Conservation (phyloP, 2,329 filamentous ascomycete genomes). For the Xylaria sp. region DNA sequence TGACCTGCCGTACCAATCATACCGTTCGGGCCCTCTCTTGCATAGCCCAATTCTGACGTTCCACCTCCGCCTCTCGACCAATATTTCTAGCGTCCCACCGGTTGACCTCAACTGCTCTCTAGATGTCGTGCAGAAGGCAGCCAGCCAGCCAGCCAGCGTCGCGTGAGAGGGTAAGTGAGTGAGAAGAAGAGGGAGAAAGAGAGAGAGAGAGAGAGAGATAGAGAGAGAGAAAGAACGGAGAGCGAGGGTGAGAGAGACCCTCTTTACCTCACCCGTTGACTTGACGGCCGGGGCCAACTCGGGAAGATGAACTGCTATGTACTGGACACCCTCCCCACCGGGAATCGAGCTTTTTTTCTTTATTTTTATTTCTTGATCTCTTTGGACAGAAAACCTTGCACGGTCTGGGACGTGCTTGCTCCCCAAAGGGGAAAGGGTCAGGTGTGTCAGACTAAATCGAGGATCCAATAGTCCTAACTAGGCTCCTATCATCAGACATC, state of each 20-base stretch:
- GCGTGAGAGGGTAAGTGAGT: too few relatives aligned
- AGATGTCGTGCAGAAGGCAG: conserved; percentile 23
- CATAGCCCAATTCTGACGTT: conserved; percentile 23
- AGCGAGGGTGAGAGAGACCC: conserved; percentile 9
- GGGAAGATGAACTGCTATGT: conserved; percentile 11
- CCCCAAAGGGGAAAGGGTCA: conserved; percentile 27
- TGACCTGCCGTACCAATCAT: conserved; percentile 25
- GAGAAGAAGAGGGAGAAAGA: too few relatives aligned
- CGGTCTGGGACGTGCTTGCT: conserved; percentile 23
- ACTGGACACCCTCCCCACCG: too few relatives aligned
- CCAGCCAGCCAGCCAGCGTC: too few relatives aligned
- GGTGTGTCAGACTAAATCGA: conserved; percentile 29
- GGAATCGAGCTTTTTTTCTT: too few relatives aligned
- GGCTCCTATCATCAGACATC: conserved; percentile 27
- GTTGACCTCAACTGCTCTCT: conserved; percentile 17
- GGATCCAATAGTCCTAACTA: conserved; percentile 25
- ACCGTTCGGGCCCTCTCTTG: conserved; percentile 15
- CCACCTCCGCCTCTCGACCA: conserved; percentile 22
- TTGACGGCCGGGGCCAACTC: conserved; percentile 14
- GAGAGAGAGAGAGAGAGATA: too few relatives aligned
- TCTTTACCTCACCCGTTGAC: conserved; percentile 6
- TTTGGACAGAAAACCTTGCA: conserved; percentile 16
- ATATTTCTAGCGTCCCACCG: conserved; percentile 25
- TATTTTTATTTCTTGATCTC: too few relatives aligned
- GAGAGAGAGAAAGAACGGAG: too few relatives aligned